phyloP scores from a whole-genome alignment of 139 green algal genomes.

The Asterochloris sp. region DNA sequence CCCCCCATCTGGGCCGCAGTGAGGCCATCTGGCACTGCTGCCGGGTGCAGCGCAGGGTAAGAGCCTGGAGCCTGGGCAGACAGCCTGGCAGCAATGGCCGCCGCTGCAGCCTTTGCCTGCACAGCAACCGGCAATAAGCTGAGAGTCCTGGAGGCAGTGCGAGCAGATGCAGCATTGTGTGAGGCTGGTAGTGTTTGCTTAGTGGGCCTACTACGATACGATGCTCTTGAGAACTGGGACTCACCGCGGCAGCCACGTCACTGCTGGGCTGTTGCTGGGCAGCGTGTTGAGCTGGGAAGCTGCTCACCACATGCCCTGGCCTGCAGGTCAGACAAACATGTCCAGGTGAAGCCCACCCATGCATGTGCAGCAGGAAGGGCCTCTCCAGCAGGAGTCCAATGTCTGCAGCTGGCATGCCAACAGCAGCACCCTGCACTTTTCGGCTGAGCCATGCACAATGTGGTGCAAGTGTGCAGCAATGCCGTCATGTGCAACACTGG shows the following conservation, averaged over 20 bases:
- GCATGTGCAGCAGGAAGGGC: not conserved
- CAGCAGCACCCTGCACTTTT: not conserved
- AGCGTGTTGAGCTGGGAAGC: not conserved
- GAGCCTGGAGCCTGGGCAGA: conserved; percentile 22
- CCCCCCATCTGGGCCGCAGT: too few relatives aligned
- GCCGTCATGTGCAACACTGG: not conserved
- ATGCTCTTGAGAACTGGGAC: not conserved
- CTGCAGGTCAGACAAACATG: not conserved
- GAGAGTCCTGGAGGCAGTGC: not conserved
- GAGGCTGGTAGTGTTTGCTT: not conserved
- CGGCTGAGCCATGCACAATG: not conserved
- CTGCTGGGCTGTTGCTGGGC: not conserved
- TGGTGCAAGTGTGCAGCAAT: not conserved
- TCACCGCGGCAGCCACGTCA: not conserved
- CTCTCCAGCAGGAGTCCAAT: not conserved
- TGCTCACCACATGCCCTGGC: not conserved
- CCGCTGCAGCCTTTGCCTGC: conserved; percentile 32
- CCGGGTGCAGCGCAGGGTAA: not conserved
- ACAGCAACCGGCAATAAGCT: not conserved
- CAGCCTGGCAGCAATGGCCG: conserved; percentile 52
- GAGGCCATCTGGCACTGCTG: too few relatives aligned
- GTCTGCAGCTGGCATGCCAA: not conserved
- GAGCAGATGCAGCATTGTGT: not conserved
- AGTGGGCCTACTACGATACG: not conserved
- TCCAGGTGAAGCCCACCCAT: not conserved